Conservation (phyloP, 805 yeast genomes). For the Komagataella mondaviorum region DNA sequence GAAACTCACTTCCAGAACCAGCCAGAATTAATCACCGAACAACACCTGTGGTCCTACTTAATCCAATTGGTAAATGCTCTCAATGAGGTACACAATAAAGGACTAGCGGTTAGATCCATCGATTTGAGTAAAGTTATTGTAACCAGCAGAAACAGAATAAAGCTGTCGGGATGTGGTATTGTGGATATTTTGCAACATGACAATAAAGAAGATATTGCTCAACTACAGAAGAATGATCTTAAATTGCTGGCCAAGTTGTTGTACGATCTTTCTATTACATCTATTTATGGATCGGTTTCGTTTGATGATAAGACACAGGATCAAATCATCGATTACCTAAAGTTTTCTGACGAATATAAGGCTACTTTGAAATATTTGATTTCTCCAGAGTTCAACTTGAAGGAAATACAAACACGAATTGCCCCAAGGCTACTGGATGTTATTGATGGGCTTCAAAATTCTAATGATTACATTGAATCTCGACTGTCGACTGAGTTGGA, state of each 20-base stretch:
- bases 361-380: conserved; percentile 24
- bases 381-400: conserved; percentile 12
- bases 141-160: conserved; percentile 57
- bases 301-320: conserved; percentile 5
- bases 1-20: conserved; percentile 46
- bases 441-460: conserved; percentile 34
- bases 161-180: conserved; percentile 61
- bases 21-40: conserved; percentile 45
- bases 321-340: conserved; percentile 15
- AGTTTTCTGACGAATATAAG: conserved; percentile 32
- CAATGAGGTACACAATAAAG: conserved; percentile 48
- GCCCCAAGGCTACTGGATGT: conserved; percentile 30
- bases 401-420: conserved; percentile 24
- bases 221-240: conserved; percentile 42
- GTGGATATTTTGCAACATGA: conserved; percentile 41
- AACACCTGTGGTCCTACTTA: conserved; percentile 60
- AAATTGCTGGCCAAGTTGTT: conserved; percentile 45
- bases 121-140: conserved; percentile 60
- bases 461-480: conserved; percentile 45
- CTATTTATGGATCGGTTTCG: conserved; percentile 7
- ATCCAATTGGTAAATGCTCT: conserved; percentile 66
- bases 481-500: conserved; percentile 65
- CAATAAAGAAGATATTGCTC: conserved; percentile 9
- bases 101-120: conserved; percentile 48
- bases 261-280: conserved; percentile 33